Evolutionary conservation across 177 flowering plant species (phyloP), one percentile per base, ranked within the genome.

Genomic region (Telopea speciosissima): DNA sequence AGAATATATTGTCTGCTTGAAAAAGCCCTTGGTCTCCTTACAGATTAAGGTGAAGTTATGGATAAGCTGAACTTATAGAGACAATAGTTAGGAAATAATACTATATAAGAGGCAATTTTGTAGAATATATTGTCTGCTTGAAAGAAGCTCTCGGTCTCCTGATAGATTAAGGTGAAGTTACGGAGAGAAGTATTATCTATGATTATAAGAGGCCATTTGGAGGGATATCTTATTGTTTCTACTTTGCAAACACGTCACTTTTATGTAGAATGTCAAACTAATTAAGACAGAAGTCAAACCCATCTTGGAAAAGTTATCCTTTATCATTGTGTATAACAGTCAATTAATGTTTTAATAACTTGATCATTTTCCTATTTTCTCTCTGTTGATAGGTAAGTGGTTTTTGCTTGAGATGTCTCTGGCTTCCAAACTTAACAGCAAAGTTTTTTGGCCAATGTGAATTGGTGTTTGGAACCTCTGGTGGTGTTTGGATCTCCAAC

Each of bases 371-470:
- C n/a, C n/a, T 25, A 16, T n/a, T 9, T n/a, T 23, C 24, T 65
- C 11, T 12, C 23, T 65, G 23, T 22, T 66, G 54, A 54, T 66
- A 66, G 68, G 68, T 66, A 22, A 42, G 17, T 40, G 54, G 26
- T 66, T 26, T 23, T 23, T 3, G 8, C 17, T 24, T 62, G 65
- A 25, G 33, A 16, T 11, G 31, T 58, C 61, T 58, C 40, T 63
- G 42, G 40, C 54, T 17, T 63, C 28, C 8, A 3, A 31, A 63
- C 44, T 63, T 17, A 33, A 11, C 17, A 49, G 54, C 19, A 49
- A 5, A 16, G 54, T 49, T 49, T 12, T 49, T 12, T 16, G 14
- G 54, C 54, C 19, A 49, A 16, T 49, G 54, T 11, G 54, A 5
- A 49, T 49, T 49, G 1, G 54, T 16, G 54, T 49, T 11, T 36